Conservation (phyloP, 1,139 yeast genomes). For the Pneumocystis canis region DNA sequence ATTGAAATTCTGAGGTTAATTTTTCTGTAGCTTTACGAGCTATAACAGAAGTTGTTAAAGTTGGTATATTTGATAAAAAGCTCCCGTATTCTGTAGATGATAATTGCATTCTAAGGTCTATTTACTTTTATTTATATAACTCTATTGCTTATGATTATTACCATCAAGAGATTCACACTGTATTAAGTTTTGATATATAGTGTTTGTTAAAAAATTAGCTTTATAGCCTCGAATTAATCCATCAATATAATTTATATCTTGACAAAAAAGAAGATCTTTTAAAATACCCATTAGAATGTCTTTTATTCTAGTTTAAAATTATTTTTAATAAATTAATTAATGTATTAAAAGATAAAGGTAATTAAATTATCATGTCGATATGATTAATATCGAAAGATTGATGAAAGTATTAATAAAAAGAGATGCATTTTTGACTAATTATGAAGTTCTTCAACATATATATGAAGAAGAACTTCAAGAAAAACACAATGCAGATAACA, state of each 20-base stretch:
- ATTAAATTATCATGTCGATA: no score
- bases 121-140: neutral
- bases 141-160: constrained; percentile 8
- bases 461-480: constrained; percentile 5
- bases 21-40: constrained; percentile 66
- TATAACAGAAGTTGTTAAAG: constrained; percentile 67
- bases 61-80: constrained; percentile 67
- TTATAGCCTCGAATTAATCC: constrained; percentile 91
- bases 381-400: neutral
- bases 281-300: neutral
- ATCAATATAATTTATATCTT: constrained; percentile 43
- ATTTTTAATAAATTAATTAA: neutral
- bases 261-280: neutral
- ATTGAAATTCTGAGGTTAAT: constrained; percentile 70
- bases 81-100: constrained; percentile 94
- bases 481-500: neutral
- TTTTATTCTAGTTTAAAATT: neutral
- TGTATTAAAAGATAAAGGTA: neutral
- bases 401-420: constrained; percentile 9
- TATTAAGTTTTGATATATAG: constrained; percentile 79
- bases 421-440: constrained; percentile 9
- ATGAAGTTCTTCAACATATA: constrained; percentile 9
- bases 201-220: constrained; percentile 58
- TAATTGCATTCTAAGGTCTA: constrained; percentile 76
- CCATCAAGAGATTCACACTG: constrained; percentile 85